Evolutionary conservation across 2,329 filamentous ascomycete genomes (phyloP).

Genomic region (Akanthomyces dipterigenus): DNA sequence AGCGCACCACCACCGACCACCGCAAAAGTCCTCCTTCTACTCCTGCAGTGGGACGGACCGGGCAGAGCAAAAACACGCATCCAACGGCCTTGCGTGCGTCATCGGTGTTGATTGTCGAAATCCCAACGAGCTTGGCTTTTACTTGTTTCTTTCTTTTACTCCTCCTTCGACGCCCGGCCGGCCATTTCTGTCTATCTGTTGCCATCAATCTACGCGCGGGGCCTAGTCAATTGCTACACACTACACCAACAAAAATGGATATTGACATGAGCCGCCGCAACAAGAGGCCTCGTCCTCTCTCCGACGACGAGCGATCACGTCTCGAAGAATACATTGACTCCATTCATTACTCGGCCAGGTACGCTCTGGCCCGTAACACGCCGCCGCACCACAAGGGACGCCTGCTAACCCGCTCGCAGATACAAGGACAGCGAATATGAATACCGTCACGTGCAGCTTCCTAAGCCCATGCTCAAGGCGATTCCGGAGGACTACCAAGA

Average conservation of each 20-base stretch:
- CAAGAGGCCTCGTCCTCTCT: constrained; percentile 71
- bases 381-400: background rate
- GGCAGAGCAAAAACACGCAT: constrained; percentile 6
- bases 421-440: constrained; percentile 92
- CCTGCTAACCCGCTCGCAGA: constrained; percentile 39
- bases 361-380: constrained; percentile 24
- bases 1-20: background rate
- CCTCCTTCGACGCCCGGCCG: background rate
- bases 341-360: constrained; percentile 95
- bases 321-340: constrained; percentile 88
- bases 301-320: constrained; percentile 72
- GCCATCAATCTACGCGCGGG: background rate
- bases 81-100: background rate
- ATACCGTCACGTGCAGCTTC: constrained; percentile 95
- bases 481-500: constrained; percentile 96
- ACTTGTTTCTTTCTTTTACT: constrained; percentile 4
- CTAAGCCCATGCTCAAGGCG: constrained; percentile 95
- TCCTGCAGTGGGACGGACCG: background rate
- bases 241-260: constrained; percentile 25
- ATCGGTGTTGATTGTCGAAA: background rate
- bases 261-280: constrained; percentile 85
- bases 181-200: background rate
- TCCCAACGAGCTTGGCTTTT: constrained; percentile 7
- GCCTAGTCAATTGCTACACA: background rate
- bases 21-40: constrained; percentile 8